Percentiles rank a stretch among this genome's conserved stretches.
These are phyloP conservation scores for Colletotrichum brevisporum DNA, from an alignment of 2,329 filamentous ascomycete species.

Conservation along the genomic window DNA sequence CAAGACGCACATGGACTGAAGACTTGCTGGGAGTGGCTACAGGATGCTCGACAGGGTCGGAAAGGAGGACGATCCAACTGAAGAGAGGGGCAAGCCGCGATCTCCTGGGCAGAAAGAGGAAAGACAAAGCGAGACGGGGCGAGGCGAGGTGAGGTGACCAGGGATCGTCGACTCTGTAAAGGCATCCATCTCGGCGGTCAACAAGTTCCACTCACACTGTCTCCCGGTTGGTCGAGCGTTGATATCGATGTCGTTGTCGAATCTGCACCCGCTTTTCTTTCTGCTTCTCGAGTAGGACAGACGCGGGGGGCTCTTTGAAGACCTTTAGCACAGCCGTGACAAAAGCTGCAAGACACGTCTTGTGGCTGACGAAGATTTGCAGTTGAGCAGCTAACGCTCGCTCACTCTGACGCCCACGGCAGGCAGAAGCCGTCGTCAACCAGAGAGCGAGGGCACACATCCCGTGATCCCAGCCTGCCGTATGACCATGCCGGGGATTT, in stretches of 20 bases:
- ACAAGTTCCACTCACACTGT: neutral
- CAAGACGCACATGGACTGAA: neutral
- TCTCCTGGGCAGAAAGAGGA: slow-evolving; percentile 1
- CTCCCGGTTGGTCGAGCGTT: neutral
- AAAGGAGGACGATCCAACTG: neutral
- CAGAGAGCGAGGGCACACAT: neutral
- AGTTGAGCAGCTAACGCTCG: neutral
- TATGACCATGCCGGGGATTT: slow-evolving; percentile 28
- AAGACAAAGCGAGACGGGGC: too few species aligned
- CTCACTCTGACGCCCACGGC: too few species aligned
- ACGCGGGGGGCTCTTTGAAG: slow-evolving; percentile 18
- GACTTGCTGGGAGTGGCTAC: neutral
- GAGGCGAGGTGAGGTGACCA: neutral
- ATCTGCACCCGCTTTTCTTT: neutral
- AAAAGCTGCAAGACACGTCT: neutral
- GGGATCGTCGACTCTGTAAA: neutral
- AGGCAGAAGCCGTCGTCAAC: too few species aligned
- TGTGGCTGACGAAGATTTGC: neutral
- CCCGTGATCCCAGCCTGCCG: slow-evolving; percentile 1
- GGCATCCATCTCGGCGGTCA: neutral
- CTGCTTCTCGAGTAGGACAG: slow-evolving; percentile 3
- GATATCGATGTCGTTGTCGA: neutral
- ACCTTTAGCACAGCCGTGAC: neutral
- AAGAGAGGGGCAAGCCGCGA: neutral
- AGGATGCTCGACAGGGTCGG: neutral